These are phyloP conservation scores for Cyclocybe cylindracea DNA, from an alignment of 768 basidiomycete genomes.

Conservation along the genomic window DNA sequence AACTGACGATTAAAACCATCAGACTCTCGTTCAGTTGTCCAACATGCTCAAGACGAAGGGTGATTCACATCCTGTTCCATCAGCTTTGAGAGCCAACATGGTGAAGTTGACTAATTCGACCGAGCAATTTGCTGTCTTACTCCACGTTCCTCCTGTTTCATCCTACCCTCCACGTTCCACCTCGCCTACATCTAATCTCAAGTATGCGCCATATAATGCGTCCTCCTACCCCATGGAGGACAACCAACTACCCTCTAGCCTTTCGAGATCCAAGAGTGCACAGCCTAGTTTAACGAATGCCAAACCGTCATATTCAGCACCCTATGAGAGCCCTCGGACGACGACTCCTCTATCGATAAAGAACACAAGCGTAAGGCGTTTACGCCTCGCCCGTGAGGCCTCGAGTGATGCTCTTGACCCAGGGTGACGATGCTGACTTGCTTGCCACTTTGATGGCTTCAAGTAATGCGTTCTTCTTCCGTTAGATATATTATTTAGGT, in stretches of 20 bases:
- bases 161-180: constrained; percentile 56
- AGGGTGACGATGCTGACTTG: constrained; percentile 6
- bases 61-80: constrained; percentile 51
- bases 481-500: background rate
- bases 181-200: constrained; percentile 51
- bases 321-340: constrained; percentile 44
- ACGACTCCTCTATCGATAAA: constrained; percentile 6
- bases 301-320: constrained; percentile 32
- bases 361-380: constrained; percentile 3
- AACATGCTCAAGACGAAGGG: constrained; percentile 70
- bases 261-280: constrained; percentile 62
- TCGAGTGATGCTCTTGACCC: constrained; percentile 12
- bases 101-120: constrained; percentile 79
- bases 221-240: constrained; percentile 34
- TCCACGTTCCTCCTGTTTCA: constrained; percentile 84
- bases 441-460: background rate
- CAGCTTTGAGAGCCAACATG: constrained; percentile 67
- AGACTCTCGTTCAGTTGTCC: constrained; percentile 80
- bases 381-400: constrained; percentile 10
- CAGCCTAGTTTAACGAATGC: constrained; percentile 42
- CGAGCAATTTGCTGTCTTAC: constrained; percentile 83
- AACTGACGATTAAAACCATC: too few species aligned
- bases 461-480: background rate
- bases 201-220: constrained; percentile 20
- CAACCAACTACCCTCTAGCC: constrained; percentile 48